Conservation (phyloP, 768 basidiomycete genomes). For the Cystobasidium tubakii region DNA sequence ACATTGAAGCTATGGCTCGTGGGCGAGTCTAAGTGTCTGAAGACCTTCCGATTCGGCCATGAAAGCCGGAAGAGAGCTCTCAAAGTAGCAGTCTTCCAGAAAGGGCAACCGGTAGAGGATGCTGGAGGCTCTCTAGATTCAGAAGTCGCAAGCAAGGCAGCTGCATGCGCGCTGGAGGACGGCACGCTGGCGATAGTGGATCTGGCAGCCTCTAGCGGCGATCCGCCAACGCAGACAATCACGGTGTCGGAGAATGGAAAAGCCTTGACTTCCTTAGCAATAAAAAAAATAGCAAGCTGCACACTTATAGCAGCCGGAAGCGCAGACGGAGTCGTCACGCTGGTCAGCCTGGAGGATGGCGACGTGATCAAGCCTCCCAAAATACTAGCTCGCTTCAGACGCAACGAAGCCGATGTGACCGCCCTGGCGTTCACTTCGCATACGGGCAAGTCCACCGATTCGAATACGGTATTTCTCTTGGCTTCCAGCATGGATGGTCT, state of each 20-base stretch:
- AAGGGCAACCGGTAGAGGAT: background rate
- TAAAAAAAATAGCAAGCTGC: background rate
- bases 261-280: background rate
- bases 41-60: conserved; percentile 45
- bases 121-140: background rate
- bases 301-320: conserved; percentile 17
- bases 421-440: background rate
- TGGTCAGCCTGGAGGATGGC: background rate
- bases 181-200: conserved; percentile 8
- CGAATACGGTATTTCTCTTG: background rate
- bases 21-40: conserved; percentile 55
- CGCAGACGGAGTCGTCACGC: conserved; percentile 6
- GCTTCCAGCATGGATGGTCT: conserved; percentile 20
- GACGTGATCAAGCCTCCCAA: background rate
- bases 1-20: conserved; percentile 71
- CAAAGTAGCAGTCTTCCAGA: background rate
- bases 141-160: background rate
- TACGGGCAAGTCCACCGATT: background rate
- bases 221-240: conserved; percentile 6
- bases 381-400: background rate
- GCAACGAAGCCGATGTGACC: conserved; percentile 29
- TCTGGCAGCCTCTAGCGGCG: background rate
- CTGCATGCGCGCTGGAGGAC: conserved; percentile 7
- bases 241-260: background rate
- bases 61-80: background rate